A percentile compares a stretch with the other conserved stretches of the same genome.
These are phyloP conservation scores for Rhodotorula sphaerocarpa DNA, from an alignment of 768 basidiomycete genomes.

Conservation along the genomic window DNA sequence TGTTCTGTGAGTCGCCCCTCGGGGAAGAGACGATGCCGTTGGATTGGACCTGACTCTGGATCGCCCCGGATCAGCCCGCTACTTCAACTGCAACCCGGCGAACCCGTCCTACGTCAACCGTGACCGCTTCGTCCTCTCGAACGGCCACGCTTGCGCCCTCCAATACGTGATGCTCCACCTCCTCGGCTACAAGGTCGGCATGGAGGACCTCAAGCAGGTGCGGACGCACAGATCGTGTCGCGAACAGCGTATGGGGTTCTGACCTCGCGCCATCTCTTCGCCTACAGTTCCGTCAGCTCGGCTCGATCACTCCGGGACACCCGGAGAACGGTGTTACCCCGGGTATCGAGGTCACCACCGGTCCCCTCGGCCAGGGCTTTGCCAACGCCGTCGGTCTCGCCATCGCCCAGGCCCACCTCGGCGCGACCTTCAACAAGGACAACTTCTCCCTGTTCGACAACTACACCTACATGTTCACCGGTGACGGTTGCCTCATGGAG, in stretches of 20 bases:
- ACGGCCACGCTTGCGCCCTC: slow-evolving; percentile 82
- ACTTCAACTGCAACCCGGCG: slow-evolving; percentile 80
- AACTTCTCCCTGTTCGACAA: slow-evolving; percentile 52
- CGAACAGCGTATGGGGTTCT: not conserved
- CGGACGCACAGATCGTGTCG: not conserved
- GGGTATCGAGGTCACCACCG: slow-evolving; percentile 74
- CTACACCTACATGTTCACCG: slow-evolving; percentile 67
- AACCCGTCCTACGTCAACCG: slow-evolving; percentile 91
- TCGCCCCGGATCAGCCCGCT: slow-evolving; percentile 49
- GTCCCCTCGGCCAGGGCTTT: slow-evolving; percentile 83
- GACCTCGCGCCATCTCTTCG: not conserved
- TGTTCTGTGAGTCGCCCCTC: slow-evolving; percentile 59
- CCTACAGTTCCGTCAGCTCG: slow-evolving; percentile 69
- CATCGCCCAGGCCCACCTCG: slow-evolving; percentile 83
- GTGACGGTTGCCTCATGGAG: slow-evolving; percentile 96
- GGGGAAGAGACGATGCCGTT: not conserved
- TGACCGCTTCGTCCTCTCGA: slow-evolving; percentile 93
- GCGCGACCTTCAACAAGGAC: slow-evolving; percentile 80
- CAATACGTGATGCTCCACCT: slow-evolving; percentile 89
- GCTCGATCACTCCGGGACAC: slow-evolving; percentile 85
- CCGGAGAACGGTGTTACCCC: slow-evolving; percentile 69
- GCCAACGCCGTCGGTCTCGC: slow-evolving; percentile 88
- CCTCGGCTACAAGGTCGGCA: slow-evolving; percentile 77
- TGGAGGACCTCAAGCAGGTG: slow-evolving; percentile 76
- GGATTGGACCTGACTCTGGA: not conserved